A percentile compares a stretch with the other conserved stretches of the same genome.
Conservation (phyloP, 163 green algal species). For the Coccomyxa subellipsoidea region DNA sequence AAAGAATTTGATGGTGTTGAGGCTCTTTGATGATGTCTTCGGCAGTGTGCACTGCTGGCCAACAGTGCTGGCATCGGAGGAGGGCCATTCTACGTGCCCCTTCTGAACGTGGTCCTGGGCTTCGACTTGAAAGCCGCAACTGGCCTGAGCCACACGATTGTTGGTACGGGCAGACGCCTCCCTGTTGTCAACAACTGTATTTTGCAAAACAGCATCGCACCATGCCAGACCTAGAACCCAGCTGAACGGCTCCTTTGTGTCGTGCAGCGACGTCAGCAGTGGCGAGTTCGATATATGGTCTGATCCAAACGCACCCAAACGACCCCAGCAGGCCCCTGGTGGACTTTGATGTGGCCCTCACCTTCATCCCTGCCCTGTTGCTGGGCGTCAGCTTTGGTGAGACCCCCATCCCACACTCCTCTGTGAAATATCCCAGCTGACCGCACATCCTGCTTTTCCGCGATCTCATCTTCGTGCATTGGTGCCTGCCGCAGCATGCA, state of each 20-base stretch:
- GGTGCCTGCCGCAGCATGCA: too few relatives aligned
- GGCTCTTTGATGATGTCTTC: too few relatives aligned
- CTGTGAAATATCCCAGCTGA: too few relatives aligned
- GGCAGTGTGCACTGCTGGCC: slow-evolving; percentile 33
- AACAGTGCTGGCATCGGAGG: slow-evolving; percentile 58
- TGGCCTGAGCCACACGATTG: slow-evolving; percentile 47
- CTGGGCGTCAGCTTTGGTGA: slow-evolving; percentile 45
- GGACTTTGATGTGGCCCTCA: slow-evolving; percentile 45
- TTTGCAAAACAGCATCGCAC: neutral
- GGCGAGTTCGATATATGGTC: slow-evolving; percentile 32
- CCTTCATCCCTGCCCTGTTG: slow-evolving; percentile 55
- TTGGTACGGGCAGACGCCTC: slow-evolving; percentile 4
- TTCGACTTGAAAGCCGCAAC: slow-evolving; percentile 41
- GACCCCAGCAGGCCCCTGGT: slow-evolving; percentile 38
- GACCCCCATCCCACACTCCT: neutral
- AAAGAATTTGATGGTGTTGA: too few relatives aligned
- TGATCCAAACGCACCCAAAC: slow-evolving; percentile 38
- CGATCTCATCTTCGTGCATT: too few relatives aligned
- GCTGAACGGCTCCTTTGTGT: neutral
- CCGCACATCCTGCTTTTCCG: too few relatives aligned
- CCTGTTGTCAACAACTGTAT: neutral
- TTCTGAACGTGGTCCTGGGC: slow-evolving; percentile 34
- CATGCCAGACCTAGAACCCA: neutral
- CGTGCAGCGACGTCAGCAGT: slow-evolving; percentile 21
- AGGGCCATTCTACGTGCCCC: slow-evolving; percentile 56